Percentiles rank a stretch among this genome's conserved stretches.
These are phyloP conservation scores for Citrus cavaleriei DNA, from an alignment of 345 rosid genomes.

Conservation along the genomic window DNA sequence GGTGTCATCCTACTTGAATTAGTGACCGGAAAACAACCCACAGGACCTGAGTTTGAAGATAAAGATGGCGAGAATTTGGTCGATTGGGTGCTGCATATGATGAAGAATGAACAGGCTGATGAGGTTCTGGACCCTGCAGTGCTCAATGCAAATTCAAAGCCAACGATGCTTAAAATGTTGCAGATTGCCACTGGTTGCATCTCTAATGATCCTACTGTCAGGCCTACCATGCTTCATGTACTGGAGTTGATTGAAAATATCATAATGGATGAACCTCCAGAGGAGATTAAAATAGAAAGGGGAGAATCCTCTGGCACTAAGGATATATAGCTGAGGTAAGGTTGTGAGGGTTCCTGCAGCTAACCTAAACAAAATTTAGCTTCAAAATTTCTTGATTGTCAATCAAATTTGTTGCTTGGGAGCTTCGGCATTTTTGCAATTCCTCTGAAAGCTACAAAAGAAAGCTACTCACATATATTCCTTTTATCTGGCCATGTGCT, in stretches of 20 bases:
- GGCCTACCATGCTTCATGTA: slow-evolving; percentile 76
- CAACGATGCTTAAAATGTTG: slow-evolving; percentile 60
- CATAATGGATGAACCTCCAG: background rate
- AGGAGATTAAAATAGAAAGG: too few species aligned
- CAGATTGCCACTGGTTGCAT: slow-evolving; percentile 59
- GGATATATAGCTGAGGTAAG: slow-evolving; percentile 4
- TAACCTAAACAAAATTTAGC: too few species aligned
- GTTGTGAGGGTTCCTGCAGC: background rate
- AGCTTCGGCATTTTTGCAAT: too few species aligned
- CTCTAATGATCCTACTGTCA: slow-evolving; percentile 60
- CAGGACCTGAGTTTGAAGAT: slow-evolving; percentile 88
- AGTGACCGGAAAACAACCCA: slow-evolving; percentile 89
- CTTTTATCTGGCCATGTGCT: too few species aligned
- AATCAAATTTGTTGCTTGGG: too few species aligned
- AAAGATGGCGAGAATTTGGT: slow-evolving; percentile 89
- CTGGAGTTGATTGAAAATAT: slow-evolving; percentile 51
- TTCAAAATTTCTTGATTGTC: too few species aligned
- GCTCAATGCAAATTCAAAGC: slow-evolving; percentile 39
- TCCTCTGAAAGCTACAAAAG: too few species aligned
- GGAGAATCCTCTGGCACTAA: too few species aligned
- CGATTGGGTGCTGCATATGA: slow-evolving; percentile 78
- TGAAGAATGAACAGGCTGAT: slow-evolving; percentile 50
- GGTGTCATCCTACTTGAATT: slow-evolving; percentile 86
- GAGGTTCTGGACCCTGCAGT: slow-evolving; percentile 67
- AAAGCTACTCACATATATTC: too few species aligned